Percentiles rank a stretch among this genome's conserved stretches.
These are phyloP conservation scores for Claviceps capensis DNA, from an alignment of 2,329 filamentous ascomycete genomes.

Conservation along the genomic window DNA sequence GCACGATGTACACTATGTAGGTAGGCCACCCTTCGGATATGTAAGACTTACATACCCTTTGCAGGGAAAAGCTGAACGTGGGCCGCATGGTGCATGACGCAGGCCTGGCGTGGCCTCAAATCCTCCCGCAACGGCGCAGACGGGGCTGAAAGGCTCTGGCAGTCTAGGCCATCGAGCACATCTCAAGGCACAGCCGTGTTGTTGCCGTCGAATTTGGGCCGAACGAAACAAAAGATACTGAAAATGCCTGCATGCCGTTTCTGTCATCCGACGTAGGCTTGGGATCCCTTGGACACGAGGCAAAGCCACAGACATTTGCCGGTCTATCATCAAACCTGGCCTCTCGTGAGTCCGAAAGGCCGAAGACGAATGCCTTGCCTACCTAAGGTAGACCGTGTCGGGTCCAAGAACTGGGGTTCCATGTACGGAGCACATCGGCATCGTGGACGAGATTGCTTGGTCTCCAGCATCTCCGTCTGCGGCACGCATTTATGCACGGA, in stretches of 20 bases:
- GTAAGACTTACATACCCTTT: background rate
- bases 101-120: background rate
- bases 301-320: too few species aligned
- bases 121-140: background rate
- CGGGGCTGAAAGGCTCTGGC: background rate
- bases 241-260: background rate
- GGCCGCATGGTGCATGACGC: background rate
- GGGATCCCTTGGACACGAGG: background rate
- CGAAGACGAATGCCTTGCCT: background rate
- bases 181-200: background rate
- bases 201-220: background rate
- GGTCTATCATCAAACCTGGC: background rate
- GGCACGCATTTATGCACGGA: background rate
- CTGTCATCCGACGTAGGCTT: background rate
- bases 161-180: background rate
- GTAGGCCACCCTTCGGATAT: background rate
- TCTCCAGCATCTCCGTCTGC: background rate
- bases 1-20: background rate
- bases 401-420: background rate
- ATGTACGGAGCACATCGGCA: too few species aligned
- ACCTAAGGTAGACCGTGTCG: background rate
- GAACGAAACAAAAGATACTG: background rate
- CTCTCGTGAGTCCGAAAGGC: background rate
- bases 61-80: background rate
- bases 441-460: background rate